Conservation (phyloP, 345 rosid species). For the Stellera chamaejasme region DNA sequence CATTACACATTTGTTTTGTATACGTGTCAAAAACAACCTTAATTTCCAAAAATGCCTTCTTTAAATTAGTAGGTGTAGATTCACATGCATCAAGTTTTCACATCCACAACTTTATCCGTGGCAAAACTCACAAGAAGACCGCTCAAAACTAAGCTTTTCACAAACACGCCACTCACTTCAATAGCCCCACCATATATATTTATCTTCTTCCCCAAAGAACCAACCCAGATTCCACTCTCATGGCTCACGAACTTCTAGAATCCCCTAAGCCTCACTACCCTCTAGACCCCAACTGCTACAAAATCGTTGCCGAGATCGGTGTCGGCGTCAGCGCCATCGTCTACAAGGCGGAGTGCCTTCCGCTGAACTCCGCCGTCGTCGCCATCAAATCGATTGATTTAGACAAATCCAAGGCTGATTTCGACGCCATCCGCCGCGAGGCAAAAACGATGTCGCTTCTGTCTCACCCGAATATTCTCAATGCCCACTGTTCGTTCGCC, state of each 20-base stretch:
- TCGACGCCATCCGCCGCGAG: conserved; percentile 62
- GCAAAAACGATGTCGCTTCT: conserved; percentile 74
- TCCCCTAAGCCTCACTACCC: conserved; percentile 38
- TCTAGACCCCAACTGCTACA: conserved; percentile 52
- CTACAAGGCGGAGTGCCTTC: conserved; percentile 69
- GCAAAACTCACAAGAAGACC: too few species aligned
- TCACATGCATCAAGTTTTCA: too few species aligned
- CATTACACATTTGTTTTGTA: too few species aligned
- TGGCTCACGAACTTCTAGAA: conserved; percentile 7
- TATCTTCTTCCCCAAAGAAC: too few species aligned
- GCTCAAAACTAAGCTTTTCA: too few species aligned
- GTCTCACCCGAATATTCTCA: conserved; percentile 74
- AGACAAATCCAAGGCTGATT: conserved; percentile 53
- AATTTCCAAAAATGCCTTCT: too few species aligned
- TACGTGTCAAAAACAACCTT: too few species aligned
- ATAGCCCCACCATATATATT: too few species aligned
- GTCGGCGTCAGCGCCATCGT: conserved; percentile 66
- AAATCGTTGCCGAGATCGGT: conserved; percentile 60
- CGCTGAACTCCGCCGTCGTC: conserved; percentile 41
- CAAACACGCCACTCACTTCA: too few species aligned
- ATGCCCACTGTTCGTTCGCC: conserved; percentile 74
- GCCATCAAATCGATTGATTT: conserved; percentile 87
- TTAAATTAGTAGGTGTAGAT: too few species aligned
- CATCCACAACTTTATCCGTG: too few species aligned
- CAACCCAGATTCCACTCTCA: neutral